A percentile compares a stretch with the other conserved stretches of the same genome.
Conservation (phyloP, 1,139 yeast species). For the Ogataea hybrid region DNA sequence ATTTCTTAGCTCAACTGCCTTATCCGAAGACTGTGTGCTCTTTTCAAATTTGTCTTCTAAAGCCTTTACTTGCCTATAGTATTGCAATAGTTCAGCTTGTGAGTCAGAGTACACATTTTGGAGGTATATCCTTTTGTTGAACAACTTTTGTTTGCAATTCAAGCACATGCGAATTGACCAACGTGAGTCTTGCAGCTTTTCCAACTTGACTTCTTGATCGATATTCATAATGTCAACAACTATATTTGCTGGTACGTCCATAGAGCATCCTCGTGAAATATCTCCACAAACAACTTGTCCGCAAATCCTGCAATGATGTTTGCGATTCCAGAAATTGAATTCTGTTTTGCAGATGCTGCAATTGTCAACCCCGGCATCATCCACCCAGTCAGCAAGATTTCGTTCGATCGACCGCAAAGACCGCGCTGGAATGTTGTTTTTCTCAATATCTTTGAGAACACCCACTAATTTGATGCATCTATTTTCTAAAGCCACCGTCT, state of each 20-base stretch:
- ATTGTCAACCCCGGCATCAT: constrained; percentile 45
- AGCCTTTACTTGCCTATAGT: constrained; percentile 37
- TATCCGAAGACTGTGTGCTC: constrained; percentile 24
- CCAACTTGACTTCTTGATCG: constrained; percentile 1
- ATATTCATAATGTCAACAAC: constrained; percentile 44
- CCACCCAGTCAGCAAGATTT: constrained; percentile 67
- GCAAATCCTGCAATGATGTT: constrained; percentile 68
- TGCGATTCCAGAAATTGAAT: constrained; percentile 52
- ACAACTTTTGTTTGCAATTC: constrained; percentile 62
- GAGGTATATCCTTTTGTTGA: constrained; percentile 52
- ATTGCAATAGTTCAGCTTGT: constrained; percentile 31
- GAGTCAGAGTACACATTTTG: constrained; percentile 33
- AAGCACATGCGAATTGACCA: constrained; percentile 45
- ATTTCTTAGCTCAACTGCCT: constrained; percentile 6
- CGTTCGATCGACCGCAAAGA: constrained; percentile 39
- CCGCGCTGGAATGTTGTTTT: constrained; percentile 9
- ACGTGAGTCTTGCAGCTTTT: constrained; percentile 1
- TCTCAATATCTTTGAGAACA: constrained; percentile 16
- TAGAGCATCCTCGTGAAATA: constrained; percentile 59
- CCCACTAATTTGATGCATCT: constrained; percentile 47
- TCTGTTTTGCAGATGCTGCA: constrained; percentile 64
- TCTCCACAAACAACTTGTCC: constrained; percentile 83
- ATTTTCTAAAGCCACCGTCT: constrained; percentile 58
- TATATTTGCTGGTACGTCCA: constrained; percentile 58
- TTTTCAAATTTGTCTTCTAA: constrained; percentile 37